Evolutionary conservation across 139 green algal species (phyloP).

Genomic region (Closterium sp.): DNA sequence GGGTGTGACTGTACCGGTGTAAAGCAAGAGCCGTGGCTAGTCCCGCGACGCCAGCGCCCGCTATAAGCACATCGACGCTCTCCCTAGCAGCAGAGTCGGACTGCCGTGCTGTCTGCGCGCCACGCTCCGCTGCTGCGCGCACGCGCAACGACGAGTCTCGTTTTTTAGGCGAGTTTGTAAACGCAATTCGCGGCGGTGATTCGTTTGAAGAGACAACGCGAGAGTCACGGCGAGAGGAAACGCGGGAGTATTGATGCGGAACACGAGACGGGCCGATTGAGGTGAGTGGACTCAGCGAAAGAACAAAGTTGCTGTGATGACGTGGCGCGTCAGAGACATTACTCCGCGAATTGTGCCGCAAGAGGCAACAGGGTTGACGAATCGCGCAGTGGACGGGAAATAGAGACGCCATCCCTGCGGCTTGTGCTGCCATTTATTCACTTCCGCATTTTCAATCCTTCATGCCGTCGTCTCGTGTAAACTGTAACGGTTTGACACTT

Average conservation of each 20-base stretch:
- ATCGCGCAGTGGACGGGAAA: background rate
- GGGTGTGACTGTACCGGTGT: constrained; percentile 6
- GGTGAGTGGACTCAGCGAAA: background rate
- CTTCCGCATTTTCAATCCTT: too few species aligned
- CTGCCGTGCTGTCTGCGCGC: background rate
- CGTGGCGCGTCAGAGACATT: background rate
- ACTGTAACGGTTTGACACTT: too few species aligned
- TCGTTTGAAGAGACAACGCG: background rate
- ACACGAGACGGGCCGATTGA: background rate
- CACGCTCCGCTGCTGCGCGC: background rate
- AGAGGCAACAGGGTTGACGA: background rate
- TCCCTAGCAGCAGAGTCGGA: background rate
- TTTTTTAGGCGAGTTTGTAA: too few species aligned
- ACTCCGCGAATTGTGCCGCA: background rate
- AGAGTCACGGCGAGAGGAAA: background rate
- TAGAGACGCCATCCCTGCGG: background rate
- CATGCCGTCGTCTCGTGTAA: too few species aligned
- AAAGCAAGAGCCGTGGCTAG: constrained; percentile 36
- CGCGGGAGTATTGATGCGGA: background rate
- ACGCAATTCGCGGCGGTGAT: background rate
- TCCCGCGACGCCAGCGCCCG: constrained; percentile 32
- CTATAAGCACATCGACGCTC: constrained; percentile 32
- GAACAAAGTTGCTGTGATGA: background rate
- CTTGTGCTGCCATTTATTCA: too few species aligned
- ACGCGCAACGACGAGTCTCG: background rate